phyloP scores from a whole-genome alignment of 2,329 filamentous ascomycete genomes.

The Verticillium dahliae region DNA sequence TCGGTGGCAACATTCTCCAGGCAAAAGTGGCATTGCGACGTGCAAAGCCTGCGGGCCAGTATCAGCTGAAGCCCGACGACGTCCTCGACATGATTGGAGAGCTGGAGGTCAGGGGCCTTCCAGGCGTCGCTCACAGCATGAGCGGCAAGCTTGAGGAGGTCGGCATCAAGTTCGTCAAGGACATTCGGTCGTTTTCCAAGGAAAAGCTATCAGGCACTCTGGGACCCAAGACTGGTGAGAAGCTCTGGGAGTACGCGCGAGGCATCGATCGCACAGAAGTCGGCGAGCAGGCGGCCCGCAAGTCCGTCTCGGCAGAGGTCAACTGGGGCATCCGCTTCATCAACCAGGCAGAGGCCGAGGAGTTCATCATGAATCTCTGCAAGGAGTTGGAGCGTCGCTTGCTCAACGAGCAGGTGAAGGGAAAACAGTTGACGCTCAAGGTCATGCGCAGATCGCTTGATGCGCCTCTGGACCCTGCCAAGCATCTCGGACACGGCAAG shows the following conservation, averaged over 20 bases:
- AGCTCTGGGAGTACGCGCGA: slow-evolving; percentile 81
- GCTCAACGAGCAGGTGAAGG: slow-evolving; percentile 77
- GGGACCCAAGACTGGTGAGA: slow-evolving; percentile 89
- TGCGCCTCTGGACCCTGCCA: slow-evolving; percentile 84
- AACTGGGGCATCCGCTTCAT: slow-evolving; percentile 98
- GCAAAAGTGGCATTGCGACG: slow-evolving; percentile 87
- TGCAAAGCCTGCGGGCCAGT: slow-evolving; percentile 91
- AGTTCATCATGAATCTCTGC: slow-evolving; percentile 80
- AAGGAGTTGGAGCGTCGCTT: slow-evolving; percentile 78
- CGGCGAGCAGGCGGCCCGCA: slow-evolving; percentile 76
- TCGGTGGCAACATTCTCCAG: slow-evolving; percentile 82
- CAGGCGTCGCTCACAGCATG: slow-evolving; percentile 88
- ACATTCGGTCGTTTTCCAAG: slow-evolving; percentile 69
- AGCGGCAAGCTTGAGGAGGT: slow-evolving; percentile 83
- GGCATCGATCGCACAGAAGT: slow-evolving; percentile 84
- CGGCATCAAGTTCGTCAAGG: slow-evolving; percentile 73
- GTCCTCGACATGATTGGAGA: slow-evolving; percentile 70
- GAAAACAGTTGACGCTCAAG: slow-evolving; percentile 85
- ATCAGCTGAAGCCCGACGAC: slow-evolving; percentile 77
- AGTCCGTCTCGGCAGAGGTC: slow-evolving; percentile 94
- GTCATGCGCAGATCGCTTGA: slow-evolving; percentile 84
- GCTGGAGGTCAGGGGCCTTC: slow-evolving; percentile 73
- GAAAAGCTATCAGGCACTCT: slow-evolving; percentile 68
- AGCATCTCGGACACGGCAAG: slow-evolving; percentile 90
- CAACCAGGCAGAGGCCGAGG: slow-evolving; percentile 85